These are phyloP conservation scores for Coemansia sp. DNA, from an alignment of 192 early-diverging fungal genomes.

Conservation along the genomic window DNA sequence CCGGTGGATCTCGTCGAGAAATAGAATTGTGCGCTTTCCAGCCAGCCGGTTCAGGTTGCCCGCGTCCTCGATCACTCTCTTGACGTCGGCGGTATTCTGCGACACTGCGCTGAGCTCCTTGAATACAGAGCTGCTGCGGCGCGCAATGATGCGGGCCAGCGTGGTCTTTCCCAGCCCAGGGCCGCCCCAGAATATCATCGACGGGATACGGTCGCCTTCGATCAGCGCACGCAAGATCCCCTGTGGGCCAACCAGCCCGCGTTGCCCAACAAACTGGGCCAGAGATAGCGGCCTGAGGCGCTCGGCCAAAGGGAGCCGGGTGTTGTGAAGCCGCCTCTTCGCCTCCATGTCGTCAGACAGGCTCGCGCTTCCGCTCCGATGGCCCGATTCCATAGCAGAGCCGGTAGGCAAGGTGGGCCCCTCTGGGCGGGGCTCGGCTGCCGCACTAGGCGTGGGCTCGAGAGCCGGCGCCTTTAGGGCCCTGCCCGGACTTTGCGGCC, in stretches of 20 bases:
- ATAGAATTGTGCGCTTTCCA: slow-evolving; percentile 63
- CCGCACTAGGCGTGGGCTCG: too few relatives aligned
- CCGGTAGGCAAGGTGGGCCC: too few relatives aligned
- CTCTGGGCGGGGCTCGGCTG: too few relatives aligned
- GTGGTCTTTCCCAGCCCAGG: slow-evolving; percentile 60
- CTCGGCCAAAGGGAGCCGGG: slow-evolving; percentile 37
- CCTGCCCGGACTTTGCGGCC: neutral
- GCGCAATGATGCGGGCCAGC: slow-evolving; percentile 55
- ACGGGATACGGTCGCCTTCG: slow-evolving; percentile 59
- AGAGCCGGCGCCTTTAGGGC: too few relatives aligned
- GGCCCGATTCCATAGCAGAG: too few relatives aligned
- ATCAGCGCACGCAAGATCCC: slow-evolving; percentile 64
- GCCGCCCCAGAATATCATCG: slow-evolving; percentile 74
- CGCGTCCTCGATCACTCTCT: slow-evolving; percentile 67
- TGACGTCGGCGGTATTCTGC: slow-evolving; percentile 57
- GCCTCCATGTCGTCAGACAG: neutral
- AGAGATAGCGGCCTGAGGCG: slow-evolving; percentile 45
- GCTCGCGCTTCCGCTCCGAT: too few relatives aligned
- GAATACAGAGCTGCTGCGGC: slow-evolving; percentile 25
- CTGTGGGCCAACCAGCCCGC: slow-evolving; percentile 57
- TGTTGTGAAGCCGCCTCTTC: slow-evolving; percentile 18
- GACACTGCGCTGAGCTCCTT: slow-evolving; percentile 52
- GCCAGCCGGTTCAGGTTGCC: slow-evolving; percentile 51
- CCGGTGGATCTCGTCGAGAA: slow-evolving; percentile 86
- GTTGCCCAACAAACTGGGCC: slow-evolving; percentile 69